Conservation (phyloP, 2,329 filamentous ascomycete genomes). For the Alternaria ethzedia region DNA sequence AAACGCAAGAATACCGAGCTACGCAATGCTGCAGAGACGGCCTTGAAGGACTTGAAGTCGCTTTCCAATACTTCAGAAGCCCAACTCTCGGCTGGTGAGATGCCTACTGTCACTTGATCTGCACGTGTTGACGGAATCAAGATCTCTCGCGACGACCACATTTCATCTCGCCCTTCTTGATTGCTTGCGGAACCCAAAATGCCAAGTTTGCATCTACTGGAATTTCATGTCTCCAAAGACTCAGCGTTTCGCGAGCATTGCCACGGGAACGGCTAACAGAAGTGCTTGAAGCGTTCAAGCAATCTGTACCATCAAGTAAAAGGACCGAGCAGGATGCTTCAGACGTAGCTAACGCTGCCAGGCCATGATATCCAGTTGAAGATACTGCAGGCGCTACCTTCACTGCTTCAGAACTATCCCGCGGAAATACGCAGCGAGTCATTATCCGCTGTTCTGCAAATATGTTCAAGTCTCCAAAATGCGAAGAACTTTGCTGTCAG, state of each 20-base stretch:
- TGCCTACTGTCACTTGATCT: not conserved
- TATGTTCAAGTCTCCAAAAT: slow-evolving; percentile 88
- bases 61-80: slow-evolving; percentile 77
- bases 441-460: slow-evolving; percentile 81
- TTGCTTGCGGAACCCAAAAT: slow-evolving; percentile 90
- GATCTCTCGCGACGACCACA: slow-evolving; percentile 81
- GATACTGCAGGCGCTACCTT: slow-evolving; percentile 89
- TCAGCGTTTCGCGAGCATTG: slow-evolving; percentile 82
- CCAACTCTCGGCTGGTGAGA: slow-evolving; percentile 72
- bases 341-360: slow-evolving; percentile 35
- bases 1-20: slow-evolving; percentile 94
- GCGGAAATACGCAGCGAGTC: slow-evolving; percentile 80
- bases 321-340: slow-evolving; percentile 29
- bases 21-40: slow-evolving; percentile 90
- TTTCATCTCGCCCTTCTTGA: slow-evolving; percentile 92
- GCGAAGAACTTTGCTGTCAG: slow-evolving; percentile 94
- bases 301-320: slow-evolving; percentile 74
- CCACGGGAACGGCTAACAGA: slow-evolving; percentile 81
- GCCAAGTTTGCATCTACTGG: slow-evolving; percentile 87
- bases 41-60: slow-evolving; percentile 84
- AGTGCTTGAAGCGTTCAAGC: slow-evolving; percentile 84
- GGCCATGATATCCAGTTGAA: slow-evolving; percentile 91
- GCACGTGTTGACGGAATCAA: slow-evolving; percentile 48
- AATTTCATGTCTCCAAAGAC: slow-evolving; percentile 84
- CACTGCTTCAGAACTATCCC: slow-evolving; percentile 88